Evolutionary conservation across 2,329 filamentous ascomycete species (phyloP), one percentile per base, ranked within the genome.

Genomic region (Stachybotrys elegans): DNA sequence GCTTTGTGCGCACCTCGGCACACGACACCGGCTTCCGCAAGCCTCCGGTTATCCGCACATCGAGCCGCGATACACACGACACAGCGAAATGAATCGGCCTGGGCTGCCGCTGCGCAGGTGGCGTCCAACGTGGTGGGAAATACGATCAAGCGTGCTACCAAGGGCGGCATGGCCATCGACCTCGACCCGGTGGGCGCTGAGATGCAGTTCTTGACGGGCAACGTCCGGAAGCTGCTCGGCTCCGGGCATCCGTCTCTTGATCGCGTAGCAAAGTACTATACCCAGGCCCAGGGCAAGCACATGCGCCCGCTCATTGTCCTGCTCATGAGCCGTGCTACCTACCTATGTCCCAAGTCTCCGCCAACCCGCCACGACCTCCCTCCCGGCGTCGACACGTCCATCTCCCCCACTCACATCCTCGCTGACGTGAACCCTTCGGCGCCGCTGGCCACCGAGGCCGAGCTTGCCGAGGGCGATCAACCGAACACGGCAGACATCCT

Each of bases 231-330:
- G 61, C 75, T 97, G n/a, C 73, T 97, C 14, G 92, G 92, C 6
- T 96, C 91, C 0, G 92, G 92, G 6, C 92, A 98, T 61, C 93
- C 93, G 1, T 90, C 91, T 37, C 78, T 98, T 48, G 93, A 97
- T 61, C 91, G 88, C 34, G 92, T 91, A 22, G 90, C 93, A 42
- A 98, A 98, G 69, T 98, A 98, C 74, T 98, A 98, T 66, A 95
- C 93, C 19, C 87, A 92, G 58, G 88, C 88, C 47, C 90, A 97
- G 73, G 93, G 93, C 50, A 98, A 98, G 72, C 93, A 97, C 67
- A 84, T 98, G 55, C 84, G 93, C 53, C 93, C 93, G 22, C 80
- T 96, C 65, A 86, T 98, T 48, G 91, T 98, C 22, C 79, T 98
- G 49, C 82, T 98, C 57, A 97, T 98, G 92, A 92, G 91, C 49